These are phyloP conservation scores for Gentiana macrophylla DNA, from an alignment of 257 asterid species.

Conservation along the genomic window DNA sequence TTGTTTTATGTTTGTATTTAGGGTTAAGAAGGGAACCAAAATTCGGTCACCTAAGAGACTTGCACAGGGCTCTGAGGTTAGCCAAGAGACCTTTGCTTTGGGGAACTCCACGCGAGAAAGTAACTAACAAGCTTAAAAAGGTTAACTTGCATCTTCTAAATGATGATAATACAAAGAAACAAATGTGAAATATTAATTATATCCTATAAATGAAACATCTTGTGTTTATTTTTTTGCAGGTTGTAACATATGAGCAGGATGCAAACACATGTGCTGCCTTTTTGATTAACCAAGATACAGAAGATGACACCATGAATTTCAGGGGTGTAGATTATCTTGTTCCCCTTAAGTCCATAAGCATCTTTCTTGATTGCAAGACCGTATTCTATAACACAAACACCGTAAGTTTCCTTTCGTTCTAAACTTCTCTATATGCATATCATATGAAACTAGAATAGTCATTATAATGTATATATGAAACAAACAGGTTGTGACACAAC, in stretches of 20 bases:
- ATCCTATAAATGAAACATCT: background rate
- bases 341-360: constrained; percentile 70
- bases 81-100: constrained; percentile 65
- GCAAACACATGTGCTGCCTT: constrained; percentile 59
- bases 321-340: constrained; percentile 52
- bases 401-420: constrained; percentile 27
- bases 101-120: constrained; percentile 46
- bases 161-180: too few relatives aligned
- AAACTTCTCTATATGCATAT: background rate
- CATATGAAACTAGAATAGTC: too few relatives aligned
- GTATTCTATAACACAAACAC: constrained; percentile 50
- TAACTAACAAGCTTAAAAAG: constrained; percentile 26
- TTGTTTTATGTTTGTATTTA: constrained; percentile 1
- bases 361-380: constrained; percentile 89
- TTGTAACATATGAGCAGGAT: constrained; percentile 45
- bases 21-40: constrained; percentile 85
- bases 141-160: constrained; percentile 23
- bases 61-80: constrained; percentile 69
- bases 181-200: too few relatives aligned
- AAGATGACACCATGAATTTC: constrained; percentile 29
- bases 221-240: constrained; percentile 18
- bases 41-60: constrained; percentile 69
- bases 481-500: constrained; percentile 61
- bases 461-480: too few relatives aligned
- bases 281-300: constrained; percentile 57